Percentiles rank a stretch among this genome's conserved stretches.
Evolutionary conservation across 2,329 filamentous ascomycete species (phyloP).

Genomic region (Corynespora cassiicola): DNA sequence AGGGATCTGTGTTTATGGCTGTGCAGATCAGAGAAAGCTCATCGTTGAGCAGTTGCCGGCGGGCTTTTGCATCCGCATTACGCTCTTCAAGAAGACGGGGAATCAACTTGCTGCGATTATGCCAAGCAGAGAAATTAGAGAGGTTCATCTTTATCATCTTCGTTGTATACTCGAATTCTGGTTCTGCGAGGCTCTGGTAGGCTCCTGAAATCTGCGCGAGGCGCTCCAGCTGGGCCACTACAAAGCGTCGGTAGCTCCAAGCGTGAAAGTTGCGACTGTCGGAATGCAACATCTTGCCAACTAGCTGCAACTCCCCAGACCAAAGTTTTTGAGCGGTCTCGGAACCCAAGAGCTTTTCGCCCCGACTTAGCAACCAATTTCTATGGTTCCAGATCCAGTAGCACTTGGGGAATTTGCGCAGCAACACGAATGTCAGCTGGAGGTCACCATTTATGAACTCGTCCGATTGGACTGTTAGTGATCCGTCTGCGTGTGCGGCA

Average conservation of each 20-base stretch:
- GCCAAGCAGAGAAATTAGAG: slow-evolving; percentile 98
- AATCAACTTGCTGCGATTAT: slow-evolving; percentile 85
- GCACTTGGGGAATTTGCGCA: slow-evolving; percentile 90
- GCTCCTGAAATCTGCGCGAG: slow-evolving; percentile 21
- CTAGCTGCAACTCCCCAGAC: slow-evolving; percentile 82
- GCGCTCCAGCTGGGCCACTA: slow-evolving; percentile 78
- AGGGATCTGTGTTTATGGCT: slow-evolving; percentile 85
- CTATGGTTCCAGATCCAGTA: slow-evolving; percentile 99
- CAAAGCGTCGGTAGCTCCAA: slow-evolving; percentile 86
- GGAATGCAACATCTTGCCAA: slow-evolving; percentile 84
- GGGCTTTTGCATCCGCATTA: slow-evolving; percentile 65
- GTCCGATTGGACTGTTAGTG: slow-evolving; percentile 39
- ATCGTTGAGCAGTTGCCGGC: slow-evolving; percentile 74
- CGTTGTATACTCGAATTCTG: slow-evolving; percentile 88
- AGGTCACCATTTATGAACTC: slow-evolving; percentile 76
- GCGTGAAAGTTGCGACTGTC: slow-evolving; percentile 96
- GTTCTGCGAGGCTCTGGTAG: slow-evolving; percentile 69
- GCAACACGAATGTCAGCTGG: slow-evolving; percentile 80
- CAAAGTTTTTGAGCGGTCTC: slow-evolving; percentile 71
- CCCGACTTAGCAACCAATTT: slow-evolving; percentile 79
- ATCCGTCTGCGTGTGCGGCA: slow-evolving; percentile 24
- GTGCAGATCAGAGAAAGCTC: slow-evolving; percentile 79
- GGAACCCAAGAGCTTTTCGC: slow-evolving; percentile 67
- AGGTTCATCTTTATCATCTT: slow-evolving; percentile 85
- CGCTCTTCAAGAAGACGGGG: slow-evolving; percentile 76